Evolutionary conservation across 345 rosid species (phyloP), one percentile per base, ranked within the genome.

Genomic region (Pseudoturritis turrita): DNA sequence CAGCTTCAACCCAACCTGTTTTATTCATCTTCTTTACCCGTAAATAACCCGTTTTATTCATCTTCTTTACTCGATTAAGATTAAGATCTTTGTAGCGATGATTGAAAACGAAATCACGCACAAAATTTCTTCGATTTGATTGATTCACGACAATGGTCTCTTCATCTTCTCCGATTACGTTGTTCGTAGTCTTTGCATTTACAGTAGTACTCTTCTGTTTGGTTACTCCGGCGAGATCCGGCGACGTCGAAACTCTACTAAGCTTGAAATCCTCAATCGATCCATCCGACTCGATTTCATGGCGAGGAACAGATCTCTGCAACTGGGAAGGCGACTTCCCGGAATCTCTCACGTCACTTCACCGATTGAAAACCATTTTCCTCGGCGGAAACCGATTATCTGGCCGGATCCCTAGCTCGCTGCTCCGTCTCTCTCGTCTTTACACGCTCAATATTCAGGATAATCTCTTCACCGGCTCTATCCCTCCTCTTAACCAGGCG

Each of bases 321-420:
- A 68, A 70, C 35, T 94, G 98, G 98, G 51, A 67, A 52, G 96
- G 97, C 7, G 53, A 54, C 2, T 88, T 94, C 80, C 98, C 98
- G 1, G 77, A 67, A 15, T 87, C 93, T 7, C 66, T 94, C 29
- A 54, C 92, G 3, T 73, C 69, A 4, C 81, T 94, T 21, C 97
- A 89, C 78, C 92, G 97, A 5, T 69, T 94, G 74, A 94, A 94
- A 73, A 81, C 82, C 59, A 61, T 91, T 21, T 77, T 83, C 41
- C 75, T 91, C 61, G 65, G 88, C 6, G 78, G 80, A 2, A 94
- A 94, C 73, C 76, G 54, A 21, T 59, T 95, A 45, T 81, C 97
- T 5, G 97, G 99, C 41, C 52, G 58, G 29, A 78, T 95, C 43
- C 97, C 98, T 0, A 26, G 2, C 7, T 89, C 96, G 2, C 64